phyloP scores from a whole-genome alignment of 371 early-diverging fungal genomes.

The Mortierella sp. region DNA sequence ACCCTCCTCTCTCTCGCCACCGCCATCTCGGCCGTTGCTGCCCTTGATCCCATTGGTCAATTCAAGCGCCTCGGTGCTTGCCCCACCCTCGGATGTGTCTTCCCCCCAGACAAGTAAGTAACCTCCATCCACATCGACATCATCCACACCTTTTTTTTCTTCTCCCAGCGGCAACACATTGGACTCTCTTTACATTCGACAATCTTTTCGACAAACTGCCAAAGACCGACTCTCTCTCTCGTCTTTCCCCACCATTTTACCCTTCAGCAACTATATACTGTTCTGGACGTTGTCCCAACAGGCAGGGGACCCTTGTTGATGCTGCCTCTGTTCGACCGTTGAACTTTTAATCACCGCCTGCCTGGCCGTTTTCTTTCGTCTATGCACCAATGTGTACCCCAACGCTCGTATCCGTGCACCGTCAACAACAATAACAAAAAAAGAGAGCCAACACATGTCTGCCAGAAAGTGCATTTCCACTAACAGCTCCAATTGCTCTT shows the following conservation, averaged over 20 bases:
- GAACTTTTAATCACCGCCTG: background rate
- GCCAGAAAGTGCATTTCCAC: background rate
- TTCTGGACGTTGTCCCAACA: background rate
- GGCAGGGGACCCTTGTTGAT: background rate
- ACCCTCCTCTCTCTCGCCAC: slow-evolving; percentile 47
- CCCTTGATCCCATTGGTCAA: slow-evolving; percentile 66
- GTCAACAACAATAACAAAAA: background rate
- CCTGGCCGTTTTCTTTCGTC: background rate
- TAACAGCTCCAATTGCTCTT: slow-evolving; percentile 2
- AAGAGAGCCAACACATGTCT: background rate
- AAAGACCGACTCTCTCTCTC: background rate
- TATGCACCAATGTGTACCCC: background rate
- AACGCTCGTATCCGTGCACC: background rate
- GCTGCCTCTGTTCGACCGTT: background rate
- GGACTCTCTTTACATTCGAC: background rate
- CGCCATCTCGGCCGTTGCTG: slow-evolving; percentile 47
- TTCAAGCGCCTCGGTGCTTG: slow-evolving; percentile 71
- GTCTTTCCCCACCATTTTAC: background rate
- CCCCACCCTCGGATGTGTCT: slow-evolving; percentile 68
- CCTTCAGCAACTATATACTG: background rate
- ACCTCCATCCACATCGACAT: background rate
- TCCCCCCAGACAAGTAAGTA: slow-evolving; percentile 69
- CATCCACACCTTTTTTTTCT: background rate
- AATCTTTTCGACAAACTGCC: background rate
- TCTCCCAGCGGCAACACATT: background rate